Evolutionary conservation across 116 monocot species (phyloP).

Genomic region (Dioscorea cayenensis): DNA sequence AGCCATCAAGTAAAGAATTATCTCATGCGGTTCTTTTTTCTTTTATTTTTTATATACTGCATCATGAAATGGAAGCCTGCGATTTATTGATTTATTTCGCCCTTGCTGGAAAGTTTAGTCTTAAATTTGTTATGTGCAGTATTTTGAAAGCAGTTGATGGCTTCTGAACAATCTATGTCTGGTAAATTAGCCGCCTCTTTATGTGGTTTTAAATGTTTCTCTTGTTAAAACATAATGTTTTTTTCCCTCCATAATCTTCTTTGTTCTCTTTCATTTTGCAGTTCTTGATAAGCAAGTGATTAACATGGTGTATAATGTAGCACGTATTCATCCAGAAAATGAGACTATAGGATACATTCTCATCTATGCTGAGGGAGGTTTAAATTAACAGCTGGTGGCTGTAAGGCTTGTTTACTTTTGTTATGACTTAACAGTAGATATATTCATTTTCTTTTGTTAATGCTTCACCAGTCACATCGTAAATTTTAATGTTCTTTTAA

Average conservation of each 20-base stretch:
- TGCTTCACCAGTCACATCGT: not conserved
- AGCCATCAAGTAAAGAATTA: constrained; percentile 26
- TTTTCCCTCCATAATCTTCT: not conserved
- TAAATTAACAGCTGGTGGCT: constrained; percentile 62
- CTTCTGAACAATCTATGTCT: too few species aligned
- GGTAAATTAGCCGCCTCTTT: too few species aligned
- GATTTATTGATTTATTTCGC: not conserved
- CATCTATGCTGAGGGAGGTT: constrained; percentile 63
- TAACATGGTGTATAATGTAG: constrained; percentile 2
- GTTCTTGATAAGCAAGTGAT: not conserved
- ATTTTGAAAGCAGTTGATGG: too few species aligned
- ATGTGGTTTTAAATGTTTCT: too few species aligned
- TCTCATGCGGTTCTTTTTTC: not conserved
- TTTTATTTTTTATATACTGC: not conserved
- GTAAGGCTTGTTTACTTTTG: constrained; percentile 20
- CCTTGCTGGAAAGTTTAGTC: too few species aligned
- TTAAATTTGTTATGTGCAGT: too few species aligned
- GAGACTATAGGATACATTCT: constrained; percentile 65
- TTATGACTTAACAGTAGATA: not conserved
- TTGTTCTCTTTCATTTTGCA: not conserved
- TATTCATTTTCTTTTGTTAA: not conserved
- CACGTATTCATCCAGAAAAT: constrained; percentile 54
- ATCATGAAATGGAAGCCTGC: not conserved
- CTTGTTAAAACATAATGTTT: not conserved
- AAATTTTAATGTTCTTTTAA: too few species aligned